Evolutionary conservation across 2,329 filamentous ascomycete genomes (phyloP), one percentile per base, ranked within the genome.

Genomic region (Fusarium robinianum): DNA sequence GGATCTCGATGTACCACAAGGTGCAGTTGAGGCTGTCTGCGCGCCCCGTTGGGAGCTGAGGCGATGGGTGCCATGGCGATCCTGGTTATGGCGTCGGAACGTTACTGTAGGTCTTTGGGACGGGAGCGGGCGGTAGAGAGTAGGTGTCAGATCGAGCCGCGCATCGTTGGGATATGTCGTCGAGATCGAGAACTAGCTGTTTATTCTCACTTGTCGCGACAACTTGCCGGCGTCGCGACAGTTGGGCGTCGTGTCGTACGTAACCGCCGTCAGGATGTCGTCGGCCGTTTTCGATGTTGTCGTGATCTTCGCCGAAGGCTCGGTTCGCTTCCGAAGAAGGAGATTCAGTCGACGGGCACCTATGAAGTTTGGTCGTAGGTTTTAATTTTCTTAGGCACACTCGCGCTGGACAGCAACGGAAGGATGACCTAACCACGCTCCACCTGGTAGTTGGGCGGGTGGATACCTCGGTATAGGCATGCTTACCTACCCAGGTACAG

Each of bases 21-120:
- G 47, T 75, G 69, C 45, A 79, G 63, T 49, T 78, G 73, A 42
- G 73, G 71, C 51, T 69, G 64, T 53, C 67, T 73, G 64, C 58
- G 72, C 64, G 58, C 68, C 60, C 62, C 70, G 62, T 60, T 63
- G 57, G 41, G 56, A 48, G 53, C 47, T 11, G 22, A 23, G 32
- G 38, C 27, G 17, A 62, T 59, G 14, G 60, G 57, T 8, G 55
- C 60, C 60, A 63, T 63, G 12, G 6, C 37, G 12, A 15, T 47
- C 12, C 22, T 33, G 17, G 18, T 25, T 9, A 29, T 31, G n/a
- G n/a, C n/a, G n/a, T 32, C 24, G 23, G 19, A n/a, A 14, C 25
- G 25, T 10, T 27, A 12, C n/a, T 14, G 25, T 27, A 27, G 14
- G 8, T 12, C 22, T 30, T 42, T 42, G 49, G 40, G 33, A 41